These are phyloP conservation scores for Eucalyptus erythrocorys DNA, from an alignment of 345 rosid genomes.

Conservation along the genomic window DNA sequence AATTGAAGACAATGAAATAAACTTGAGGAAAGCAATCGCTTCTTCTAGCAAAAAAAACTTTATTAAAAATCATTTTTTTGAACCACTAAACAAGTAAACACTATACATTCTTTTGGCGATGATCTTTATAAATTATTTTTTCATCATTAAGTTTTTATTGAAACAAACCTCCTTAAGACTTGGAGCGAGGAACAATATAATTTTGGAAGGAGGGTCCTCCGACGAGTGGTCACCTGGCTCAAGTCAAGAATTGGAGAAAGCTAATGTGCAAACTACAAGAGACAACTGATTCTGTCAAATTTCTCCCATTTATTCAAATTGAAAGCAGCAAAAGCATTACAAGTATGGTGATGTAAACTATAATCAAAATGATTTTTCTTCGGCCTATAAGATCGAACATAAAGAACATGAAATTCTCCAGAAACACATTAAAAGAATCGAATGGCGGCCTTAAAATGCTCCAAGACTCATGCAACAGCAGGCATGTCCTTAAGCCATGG, in stretches of 20 bases:
- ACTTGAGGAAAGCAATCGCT: not conserved
- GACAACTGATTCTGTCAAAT: not conserved
- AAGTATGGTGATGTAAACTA: not conserved
- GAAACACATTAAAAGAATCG: not conserved
- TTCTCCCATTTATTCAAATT: not conserved
- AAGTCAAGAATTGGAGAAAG: not conserved
- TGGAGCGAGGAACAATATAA: not conserved
- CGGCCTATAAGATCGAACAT: not conserved
- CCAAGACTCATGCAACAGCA: conserved; percentile 2
- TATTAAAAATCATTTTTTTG: too few species aligned
- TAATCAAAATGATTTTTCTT: not conserved
- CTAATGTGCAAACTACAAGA: not conserved
- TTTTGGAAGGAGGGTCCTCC: not conserved
- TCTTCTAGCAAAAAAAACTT: not conserved
- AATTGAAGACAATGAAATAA: not conserved
- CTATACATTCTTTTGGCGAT: not conserved
- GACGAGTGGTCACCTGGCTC: not conserved
- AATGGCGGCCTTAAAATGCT: not conserved
- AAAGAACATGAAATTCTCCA: not conserved
- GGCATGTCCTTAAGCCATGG: conserved; percentile 17
- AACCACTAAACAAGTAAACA: too few species aligned
- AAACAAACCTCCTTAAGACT: not conserved
- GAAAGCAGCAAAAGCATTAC: not conserved
- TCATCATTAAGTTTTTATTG: not conserved
- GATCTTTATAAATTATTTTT: not conserved